Conservation (phyloP, 495 filamentous ascomycete genomes). For the Tricharina praecox region DNA sequence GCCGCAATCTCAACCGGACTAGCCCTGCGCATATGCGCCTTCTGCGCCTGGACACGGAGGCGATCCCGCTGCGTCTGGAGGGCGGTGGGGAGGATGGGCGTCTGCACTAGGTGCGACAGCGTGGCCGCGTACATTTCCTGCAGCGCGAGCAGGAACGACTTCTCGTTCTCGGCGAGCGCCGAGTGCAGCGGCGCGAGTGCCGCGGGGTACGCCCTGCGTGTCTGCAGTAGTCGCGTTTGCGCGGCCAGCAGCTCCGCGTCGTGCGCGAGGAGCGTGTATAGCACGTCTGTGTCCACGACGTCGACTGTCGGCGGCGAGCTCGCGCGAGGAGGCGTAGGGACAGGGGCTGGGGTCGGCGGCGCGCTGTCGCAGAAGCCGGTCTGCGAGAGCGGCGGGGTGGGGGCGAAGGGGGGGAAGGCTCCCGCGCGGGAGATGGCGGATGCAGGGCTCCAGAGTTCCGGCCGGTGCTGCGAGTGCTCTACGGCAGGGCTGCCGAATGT, state of each 20-base stretch:
- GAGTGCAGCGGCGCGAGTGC: background rate
- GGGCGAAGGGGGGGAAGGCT: background rate
- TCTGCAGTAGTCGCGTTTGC: background rate
- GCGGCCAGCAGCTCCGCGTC: conserved; percentile 1
- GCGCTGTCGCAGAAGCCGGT: background rate
- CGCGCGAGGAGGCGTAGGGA: background rate
- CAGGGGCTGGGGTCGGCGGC: background rate
- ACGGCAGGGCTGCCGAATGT: background rate
- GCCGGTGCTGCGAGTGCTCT: background rate
- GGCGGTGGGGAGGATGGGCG: background rate
- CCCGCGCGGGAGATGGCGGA: background rate
- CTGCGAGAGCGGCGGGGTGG: background rate
- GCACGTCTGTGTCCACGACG: no score
- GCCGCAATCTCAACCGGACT: background rate
- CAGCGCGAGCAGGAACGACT: background rate
- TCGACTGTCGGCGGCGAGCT: background rate
- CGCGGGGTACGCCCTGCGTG: background rate
- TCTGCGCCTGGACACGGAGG: conserved; percentile 4
- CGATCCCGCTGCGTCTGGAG: background rate
- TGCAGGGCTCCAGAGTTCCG: background rate
- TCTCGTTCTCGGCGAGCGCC: background rate
- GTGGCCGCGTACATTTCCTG: background rate
- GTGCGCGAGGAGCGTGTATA: background rate
- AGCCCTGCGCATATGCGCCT: conserved; percentile 1
- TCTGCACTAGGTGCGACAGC: background rate